Conservation (phyloP, 345 rosid species). For the Anastatica hierochuntica region DNA sequence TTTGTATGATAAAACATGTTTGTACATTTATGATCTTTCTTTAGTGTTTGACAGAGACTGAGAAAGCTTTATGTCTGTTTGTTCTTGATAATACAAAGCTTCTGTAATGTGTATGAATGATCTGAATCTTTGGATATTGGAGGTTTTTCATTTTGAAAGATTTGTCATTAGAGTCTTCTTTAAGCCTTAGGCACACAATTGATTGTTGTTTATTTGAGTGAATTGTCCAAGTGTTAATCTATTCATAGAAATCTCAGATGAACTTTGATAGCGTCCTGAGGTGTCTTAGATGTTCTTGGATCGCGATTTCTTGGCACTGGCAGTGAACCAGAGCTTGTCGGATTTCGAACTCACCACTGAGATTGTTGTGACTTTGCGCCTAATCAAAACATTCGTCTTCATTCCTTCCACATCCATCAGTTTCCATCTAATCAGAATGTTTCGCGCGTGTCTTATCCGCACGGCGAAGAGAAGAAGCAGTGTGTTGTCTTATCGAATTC, state of each 20-base stretch:
- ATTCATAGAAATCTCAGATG: slow-evolving; percentile 70
- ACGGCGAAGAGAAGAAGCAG: slow-evolving; percentile 60
- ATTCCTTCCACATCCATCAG: slow-evolving; percentile 77
- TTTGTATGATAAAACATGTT: slow-evolving; percentile 16
- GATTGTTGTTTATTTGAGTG: slow-evolving; percentile 34
- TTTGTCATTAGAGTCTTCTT: slow-evolving; percentile 43
- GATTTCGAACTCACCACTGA: slow-evolving; percentile 65
- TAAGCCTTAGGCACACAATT: slow-evolving; percentile 40
- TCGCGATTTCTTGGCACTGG: slow-evolving; percentile 86
- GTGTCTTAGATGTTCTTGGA: slow-evolving; percentile 55
- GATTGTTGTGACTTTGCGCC: slow-evolving; percentile 83
- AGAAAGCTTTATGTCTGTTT: neutral
- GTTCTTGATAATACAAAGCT: neutral
- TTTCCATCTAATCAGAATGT: slow-evolving; percentile 66
- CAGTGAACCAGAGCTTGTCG: slow-evolving; percentile 91
- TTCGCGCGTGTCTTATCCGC: slow-evolving; percentile 81
- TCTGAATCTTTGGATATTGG: neutral
- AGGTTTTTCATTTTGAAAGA: neutral
- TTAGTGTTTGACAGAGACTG: neutral
- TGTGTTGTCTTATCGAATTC: slow-evolving; percentile 74
- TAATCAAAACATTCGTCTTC: slow-evolving; percentile 90
- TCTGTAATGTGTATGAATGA: too few relatives aligned
- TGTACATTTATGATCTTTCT: neutral
- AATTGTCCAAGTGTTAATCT: slow-evolving; percentile 1
- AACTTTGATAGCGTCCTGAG: slow-evolving; percentile 54